Conservation (phyloP, 257 asterid species). For the Solanum virginianum region DNA sequence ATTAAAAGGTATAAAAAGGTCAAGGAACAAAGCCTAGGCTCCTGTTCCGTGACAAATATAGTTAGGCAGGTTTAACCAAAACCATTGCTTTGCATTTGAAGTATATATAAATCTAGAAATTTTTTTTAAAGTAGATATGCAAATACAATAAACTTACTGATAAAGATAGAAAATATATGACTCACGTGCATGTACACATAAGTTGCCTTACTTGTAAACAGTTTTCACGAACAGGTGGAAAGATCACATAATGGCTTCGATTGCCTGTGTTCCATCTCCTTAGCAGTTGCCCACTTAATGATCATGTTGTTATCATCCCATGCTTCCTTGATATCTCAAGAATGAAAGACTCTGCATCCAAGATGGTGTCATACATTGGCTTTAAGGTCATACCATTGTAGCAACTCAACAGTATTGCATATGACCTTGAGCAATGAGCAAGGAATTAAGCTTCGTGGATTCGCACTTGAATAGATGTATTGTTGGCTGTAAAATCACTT, state of each 20-base stretch:
- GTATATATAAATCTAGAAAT: neutral
- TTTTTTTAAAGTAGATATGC: neutral
- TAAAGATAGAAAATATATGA: neutral
- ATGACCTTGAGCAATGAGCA: neutral
- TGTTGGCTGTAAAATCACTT: neutral
- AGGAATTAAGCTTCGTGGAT: neutral
- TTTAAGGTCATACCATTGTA: neutral
- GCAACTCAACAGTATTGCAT: neutral
- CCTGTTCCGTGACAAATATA: neutral
- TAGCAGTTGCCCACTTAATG: no score
- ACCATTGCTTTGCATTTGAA: neutral
- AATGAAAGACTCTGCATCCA: no score
- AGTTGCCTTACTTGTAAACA: neutral
- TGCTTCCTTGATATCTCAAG: no score
- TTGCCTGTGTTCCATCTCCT: no score
- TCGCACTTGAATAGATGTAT: neutral
- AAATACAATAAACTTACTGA: neutral
- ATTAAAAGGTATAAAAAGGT: neutral
- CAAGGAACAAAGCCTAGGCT: neutral
- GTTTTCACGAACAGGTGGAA: neutral
- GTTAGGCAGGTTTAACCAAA: neutral
- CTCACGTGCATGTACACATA: neutral
- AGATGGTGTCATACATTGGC: no score
- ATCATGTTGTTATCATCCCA: no score
- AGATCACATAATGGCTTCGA: no score